Conservation (phyloP, 306 rosid species). For the Cicer judaicum region DNA sequence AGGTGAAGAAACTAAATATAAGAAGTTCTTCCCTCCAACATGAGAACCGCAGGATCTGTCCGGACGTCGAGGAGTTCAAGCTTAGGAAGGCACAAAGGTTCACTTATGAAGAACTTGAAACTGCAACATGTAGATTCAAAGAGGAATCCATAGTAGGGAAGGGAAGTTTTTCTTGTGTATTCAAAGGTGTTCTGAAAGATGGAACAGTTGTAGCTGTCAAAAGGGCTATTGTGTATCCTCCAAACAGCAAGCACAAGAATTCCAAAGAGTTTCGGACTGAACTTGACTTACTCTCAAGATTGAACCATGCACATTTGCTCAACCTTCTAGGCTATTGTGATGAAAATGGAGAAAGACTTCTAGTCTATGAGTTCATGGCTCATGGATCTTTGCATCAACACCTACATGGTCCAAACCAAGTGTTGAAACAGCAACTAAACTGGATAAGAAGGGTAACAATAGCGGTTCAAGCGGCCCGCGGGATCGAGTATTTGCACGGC, state of each 20-base stretch:
- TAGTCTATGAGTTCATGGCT: constrained; percentile 93
- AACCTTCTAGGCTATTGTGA: constrained; percentile 87
- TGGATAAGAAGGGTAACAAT: constrained; percentile 89
- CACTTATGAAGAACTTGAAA: constrained; percentile 78
- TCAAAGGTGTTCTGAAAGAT: constrained; percentile 75
- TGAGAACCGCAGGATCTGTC: constrained; percentile 61
- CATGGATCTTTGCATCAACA: constrained; percentile 90
- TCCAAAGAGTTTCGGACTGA: constrained; percentile 88
- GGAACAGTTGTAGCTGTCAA: constrained; percentile 88
- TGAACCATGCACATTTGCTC: constrained; percentile 91
- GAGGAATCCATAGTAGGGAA: constrained; percentile 84
- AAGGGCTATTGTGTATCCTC: constrained; percentile 72
- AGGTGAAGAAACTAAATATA: constrained; percentile 51
- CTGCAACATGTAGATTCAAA: constrained; percentile 73
- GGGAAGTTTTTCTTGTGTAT: constrained; percentile 91
- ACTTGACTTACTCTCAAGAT: constrained; percentile 80
- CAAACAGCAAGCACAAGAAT: constrained; percentile 64
- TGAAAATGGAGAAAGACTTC: constrained; percentile 86
- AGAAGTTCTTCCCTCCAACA: constrained; percentile 54
- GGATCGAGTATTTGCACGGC: constrained; percentile 85
- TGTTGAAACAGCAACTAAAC: constrained; percentile 72
- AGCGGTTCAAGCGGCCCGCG: constrained; percentile 94
- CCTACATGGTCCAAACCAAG: constrained; percentile 70
- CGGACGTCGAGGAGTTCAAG: constrained; percentile 77
- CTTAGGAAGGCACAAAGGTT: constrained; percentile 77